Conservation (phyloP, 495 filamentous ascomycete genomes). For the Xylaria venustula region DNA sequence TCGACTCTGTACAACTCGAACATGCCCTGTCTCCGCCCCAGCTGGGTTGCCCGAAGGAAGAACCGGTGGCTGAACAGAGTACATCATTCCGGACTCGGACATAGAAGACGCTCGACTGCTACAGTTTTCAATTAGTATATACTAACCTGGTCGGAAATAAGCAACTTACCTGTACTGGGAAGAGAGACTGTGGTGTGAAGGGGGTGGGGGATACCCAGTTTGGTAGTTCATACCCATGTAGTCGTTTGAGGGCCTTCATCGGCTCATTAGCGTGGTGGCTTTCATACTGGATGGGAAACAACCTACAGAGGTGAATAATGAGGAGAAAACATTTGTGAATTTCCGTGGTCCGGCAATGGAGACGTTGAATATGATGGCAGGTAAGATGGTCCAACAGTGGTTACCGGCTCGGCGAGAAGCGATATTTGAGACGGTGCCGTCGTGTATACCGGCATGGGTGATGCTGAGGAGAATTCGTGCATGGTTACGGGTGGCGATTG, state of each 20-base stretch:
- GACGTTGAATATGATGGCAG: slow-evolving; percentile 42
- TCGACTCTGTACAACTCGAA: slow-evolving; percentile 69
- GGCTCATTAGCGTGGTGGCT: slow-evolving; percentile 15
- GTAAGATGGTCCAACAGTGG: slow-evolving; percentile 35
- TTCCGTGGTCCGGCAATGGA: slow-evolving; percentile 40
- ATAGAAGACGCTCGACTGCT: slow-evolving; percentile 36
- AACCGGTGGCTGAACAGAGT: slow-evolving; percentile 34
- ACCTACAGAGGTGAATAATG: slow-evolving; percentile 32
- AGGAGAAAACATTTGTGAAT: slow-evolving; percentile 35
- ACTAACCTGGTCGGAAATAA: background rate
- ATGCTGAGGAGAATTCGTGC: slow-evolving; percentile 40
- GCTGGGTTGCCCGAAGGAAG: slow-evolving; percentile 25
- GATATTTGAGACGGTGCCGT: slow-evolving; percentile 45
- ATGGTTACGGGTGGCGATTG: slow-evolving; percentile 41
- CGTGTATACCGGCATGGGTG: slow-evolving; percentile 45
- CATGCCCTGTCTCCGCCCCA: slow-evolving; percentile 45
- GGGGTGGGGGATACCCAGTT: slow-evolving; percentile 35
- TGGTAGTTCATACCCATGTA: slow-evolving; percentile 37
- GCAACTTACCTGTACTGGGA: slow-evolving; percentile 45
- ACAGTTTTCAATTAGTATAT: slow-evolving; percentile 16
- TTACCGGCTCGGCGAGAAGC: slow-evolving; percentile 43
- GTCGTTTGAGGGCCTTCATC: slow-evolving; percentile 27
- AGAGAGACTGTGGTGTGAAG: slow-evolving; percentile 36
- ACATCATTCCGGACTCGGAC: slow-evolving; percentile 43
- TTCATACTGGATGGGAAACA: background rate